phyloP scores from a whole-genome alignment of 345 rosid species.

The Boechera divaricarpa region DNA sequence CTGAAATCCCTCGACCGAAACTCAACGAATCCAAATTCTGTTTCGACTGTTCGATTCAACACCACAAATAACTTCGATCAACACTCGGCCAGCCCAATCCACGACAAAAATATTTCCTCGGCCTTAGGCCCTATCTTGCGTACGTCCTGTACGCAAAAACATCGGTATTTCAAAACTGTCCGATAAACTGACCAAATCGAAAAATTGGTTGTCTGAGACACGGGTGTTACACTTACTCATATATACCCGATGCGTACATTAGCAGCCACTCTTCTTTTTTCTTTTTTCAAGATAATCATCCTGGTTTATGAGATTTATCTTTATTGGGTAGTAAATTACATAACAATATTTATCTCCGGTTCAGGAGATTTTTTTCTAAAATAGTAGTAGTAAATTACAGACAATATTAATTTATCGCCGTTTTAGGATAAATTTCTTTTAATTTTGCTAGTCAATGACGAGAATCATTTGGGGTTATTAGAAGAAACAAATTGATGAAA shows the following conservation, averaged over 20 bases:
- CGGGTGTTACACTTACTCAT: neutral
- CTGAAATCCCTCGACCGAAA: no score
- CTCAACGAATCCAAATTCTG: no score
- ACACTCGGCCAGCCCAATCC: no score
- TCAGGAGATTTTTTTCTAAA: neutral
- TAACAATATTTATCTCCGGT: neutral
- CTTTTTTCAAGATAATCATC: neutral
- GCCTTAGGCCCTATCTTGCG: no score
- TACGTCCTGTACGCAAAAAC: no score
- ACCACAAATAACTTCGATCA: no score
- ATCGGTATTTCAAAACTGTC: no score
- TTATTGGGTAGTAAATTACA: neutral
- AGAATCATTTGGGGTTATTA: neutral
- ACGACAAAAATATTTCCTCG: no score
- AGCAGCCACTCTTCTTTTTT: conserved; percentile 38
- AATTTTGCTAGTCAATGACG: neutral
- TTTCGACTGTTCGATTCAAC: no score
- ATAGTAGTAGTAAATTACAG: neutral
- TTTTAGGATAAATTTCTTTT: no score
- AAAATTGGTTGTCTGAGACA: no score
- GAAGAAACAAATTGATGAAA: neutral
- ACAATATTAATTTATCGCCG: neutral
- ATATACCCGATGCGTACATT: conserved; percentile 25
- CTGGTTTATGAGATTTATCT: neutral
- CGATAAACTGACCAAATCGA: no score